Conservation (phyloP, 495 filamentous ascomycete genomes). For the Aspergillus biplanus region DNA sequence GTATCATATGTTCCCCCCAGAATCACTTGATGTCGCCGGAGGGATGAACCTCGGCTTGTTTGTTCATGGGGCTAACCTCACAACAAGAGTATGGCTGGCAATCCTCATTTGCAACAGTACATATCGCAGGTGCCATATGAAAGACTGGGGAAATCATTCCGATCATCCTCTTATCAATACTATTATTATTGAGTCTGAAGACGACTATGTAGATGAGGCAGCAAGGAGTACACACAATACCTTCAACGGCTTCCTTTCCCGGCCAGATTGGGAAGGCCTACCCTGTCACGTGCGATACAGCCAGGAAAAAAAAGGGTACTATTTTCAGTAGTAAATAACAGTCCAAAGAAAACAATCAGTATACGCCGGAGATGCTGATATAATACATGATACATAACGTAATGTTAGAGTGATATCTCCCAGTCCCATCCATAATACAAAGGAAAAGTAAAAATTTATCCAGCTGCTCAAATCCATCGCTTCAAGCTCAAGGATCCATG, state of each 20-base stretch:
- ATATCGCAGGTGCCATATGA: too few species aligned
- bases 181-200: not conserved
- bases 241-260: too few species aligned
- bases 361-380: slow-evolving; percentile 48
- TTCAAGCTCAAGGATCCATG: too few species aligned
- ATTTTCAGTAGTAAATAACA: not conserved
- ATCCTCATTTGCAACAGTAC: not conserved
- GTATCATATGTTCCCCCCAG: too few species aligned
- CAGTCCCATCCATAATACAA: slow-evolving; percentile 38
- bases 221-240: not conserved
- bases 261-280: too few species aligned
- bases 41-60: not conserved
- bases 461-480: too few species aligned
- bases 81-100: not conserved
- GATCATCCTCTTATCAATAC: not conserved
- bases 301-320: not conserved
- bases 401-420: slow-evolving; percentile 32
- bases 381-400: slow-evolving; percentile 31
- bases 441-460: slow-evolving; percentile 1
- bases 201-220: not conserved
- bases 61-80: not conserved
- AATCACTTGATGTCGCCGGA: not conserved
- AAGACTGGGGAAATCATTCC: too few species aligned
- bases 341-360: slow-evolving; percentile 23
- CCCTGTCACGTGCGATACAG: too few species aligned